A percentile compares a stretch with the other conserved stretches of the same genome.
These are phyloP conservation scores for Phtheirospermum japonicum DNA, from an alignment of 257 asterid species.

Conservation along the genomic window DNA sequence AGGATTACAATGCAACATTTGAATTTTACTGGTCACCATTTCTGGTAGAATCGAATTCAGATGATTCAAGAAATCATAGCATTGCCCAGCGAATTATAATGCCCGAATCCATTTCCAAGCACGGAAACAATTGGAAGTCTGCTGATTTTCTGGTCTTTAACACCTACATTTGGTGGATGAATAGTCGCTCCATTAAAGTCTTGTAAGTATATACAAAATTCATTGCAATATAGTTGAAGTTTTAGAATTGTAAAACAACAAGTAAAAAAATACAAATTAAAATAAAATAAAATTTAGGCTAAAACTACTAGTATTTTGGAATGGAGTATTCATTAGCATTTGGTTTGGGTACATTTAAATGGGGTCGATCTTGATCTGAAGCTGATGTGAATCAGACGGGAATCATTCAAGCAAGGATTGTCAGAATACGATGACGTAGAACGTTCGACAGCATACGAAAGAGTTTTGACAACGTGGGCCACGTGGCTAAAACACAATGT, in stretches of 20 bases:
- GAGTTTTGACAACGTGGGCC: constrained; percentile 51
- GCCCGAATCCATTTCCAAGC: constrained; percentile 46
- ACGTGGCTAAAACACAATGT: constrained; percentile 35
- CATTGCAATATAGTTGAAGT: too few relatives aligned
- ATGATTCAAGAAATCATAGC: constrained; percentile 53
- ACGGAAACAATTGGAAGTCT: constrained; percentile 44
- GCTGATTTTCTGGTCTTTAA: constrained; percentile 59
- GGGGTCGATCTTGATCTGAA: too few relatives aligned
- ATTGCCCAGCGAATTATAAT: constrained; percentile 35
- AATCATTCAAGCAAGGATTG: constrained; percentile 37
- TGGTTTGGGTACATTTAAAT: too few relatives aligned
- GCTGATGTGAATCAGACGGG: constrained; percentile 28
- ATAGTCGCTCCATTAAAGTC: constrained; percentile 33
- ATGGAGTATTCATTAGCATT: too few relatives aligned
- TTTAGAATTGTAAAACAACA: too few relatives aligned
- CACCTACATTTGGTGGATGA: constrained; percentile 75
- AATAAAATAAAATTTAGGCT: too few relatives aligned
- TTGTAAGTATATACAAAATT: constrained; percentile 33
- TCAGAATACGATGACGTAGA: constrained; percentile 24
- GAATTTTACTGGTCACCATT: constrained; percentile 69
- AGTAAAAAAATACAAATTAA: too few relatives aligned
- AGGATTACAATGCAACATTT: constrained; percentile 52
- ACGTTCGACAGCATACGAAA: constrained; percentile 31
- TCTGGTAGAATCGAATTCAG: constrained; percentile 62
- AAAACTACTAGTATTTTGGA: too few relatives aligned